A percentile compares a stretch with the other conserved stretches of the same genome.
phyloP scores from a whole-genome alignment of 495 filamentous ascomycete species.

The Penicillium canescens region DNA sequence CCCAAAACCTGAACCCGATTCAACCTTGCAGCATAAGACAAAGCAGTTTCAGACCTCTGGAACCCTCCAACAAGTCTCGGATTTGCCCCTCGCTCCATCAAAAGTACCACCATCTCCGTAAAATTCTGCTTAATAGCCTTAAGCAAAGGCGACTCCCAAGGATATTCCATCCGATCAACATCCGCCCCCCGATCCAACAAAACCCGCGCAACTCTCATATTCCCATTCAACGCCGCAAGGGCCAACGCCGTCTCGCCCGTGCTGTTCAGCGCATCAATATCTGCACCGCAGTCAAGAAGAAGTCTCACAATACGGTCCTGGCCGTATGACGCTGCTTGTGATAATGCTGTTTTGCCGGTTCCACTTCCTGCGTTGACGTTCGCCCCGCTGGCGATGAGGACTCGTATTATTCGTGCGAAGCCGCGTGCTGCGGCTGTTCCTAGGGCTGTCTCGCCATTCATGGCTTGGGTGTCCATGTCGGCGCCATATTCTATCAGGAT shows the following conservation, averaged over 20 bases:
- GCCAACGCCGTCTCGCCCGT: slow-evolving; percentile 41
- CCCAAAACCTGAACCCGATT: neutral
- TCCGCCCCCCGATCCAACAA: slow-evolving; percentile 37
- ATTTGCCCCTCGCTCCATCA: slow-evolving; percentile 14
- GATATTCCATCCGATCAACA: slow-evolving; percentile 20
- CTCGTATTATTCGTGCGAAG: slow-evolving; percentile 31
- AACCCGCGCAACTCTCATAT: slow-evolving; percentile 36
- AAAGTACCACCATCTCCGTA: slow-evolving; percentile 8
- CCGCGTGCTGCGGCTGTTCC: slow-evolving; percentile 33
- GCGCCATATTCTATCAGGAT: slow-evolving; percentile 32
- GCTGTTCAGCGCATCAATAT: slow-evolving; percentile 38
- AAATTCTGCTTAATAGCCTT: slow-evolving; percentile 14
- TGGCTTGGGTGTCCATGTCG: slow-evolving; percentile 8
- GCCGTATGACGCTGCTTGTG: slow-evolving; percentile 34
- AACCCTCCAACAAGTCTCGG: slow-evolving; percentile 1
- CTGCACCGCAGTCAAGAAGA: slow-evolving; percentile 39
- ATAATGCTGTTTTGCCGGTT: slow-evolving; percentile 10
- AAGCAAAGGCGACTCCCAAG: slow-evolving; percentile 14
- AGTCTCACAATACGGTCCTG: slow-evolving; percentile 34
- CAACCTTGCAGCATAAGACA: neutral
- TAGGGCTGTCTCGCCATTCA: slow-evolving; percentile 30
- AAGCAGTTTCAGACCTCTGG: neutral
- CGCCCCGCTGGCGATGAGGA: slow-evolving; percentile 29
- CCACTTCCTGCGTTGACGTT: slow-evolving; percentile 6
- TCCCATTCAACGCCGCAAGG: slow-evolving; percentile 37